These are phyloP conservation scores for Colletotrichum sp. DNA, from an alignment of 2,329 filamentous ascomycete species.

Conservation along the genomic window DNA sequence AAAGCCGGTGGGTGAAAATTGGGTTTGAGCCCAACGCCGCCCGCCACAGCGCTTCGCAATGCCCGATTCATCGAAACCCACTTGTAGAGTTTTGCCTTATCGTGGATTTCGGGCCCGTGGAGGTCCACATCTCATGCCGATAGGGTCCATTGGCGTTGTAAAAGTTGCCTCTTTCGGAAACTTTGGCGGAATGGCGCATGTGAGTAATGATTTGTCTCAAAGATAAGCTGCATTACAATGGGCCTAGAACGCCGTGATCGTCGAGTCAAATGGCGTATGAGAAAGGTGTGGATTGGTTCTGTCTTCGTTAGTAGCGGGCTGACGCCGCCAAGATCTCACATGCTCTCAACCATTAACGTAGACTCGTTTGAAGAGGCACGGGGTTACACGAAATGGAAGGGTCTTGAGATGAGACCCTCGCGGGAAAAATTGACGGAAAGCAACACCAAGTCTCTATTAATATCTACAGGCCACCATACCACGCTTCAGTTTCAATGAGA, in stretches of 20 bases:
- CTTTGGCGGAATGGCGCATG: not conserved
- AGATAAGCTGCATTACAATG: not conserved
- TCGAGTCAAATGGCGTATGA: not conserved
- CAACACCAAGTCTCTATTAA: not conserved
- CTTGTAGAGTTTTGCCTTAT: not conserved
- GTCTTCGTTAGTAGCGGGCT: not conserved
- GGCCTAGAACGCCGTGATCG: not conserved
- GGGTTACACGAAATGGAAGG: not conserved
- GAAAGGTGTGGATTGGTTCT: not conserved
- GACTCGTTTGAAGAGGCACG: not conserved
- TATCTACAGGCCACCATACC: not conserved
- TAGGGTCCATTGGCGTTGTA: not conserved
- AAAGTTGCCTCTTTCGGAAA: not conserved
- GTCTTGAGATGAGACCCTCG: not conserved
- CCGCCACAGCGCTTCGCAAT: not conserved
- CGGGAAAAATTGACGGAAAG: not conserved
- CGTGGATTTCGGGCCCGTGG: not conserved
- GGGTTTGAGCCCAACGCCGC: not conserved
- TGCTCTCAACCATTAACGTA: not conserved
- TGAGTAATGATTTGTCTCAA: not conserved
- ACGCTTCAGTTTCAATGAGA: not conserved
- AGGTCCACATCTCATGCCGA: not conserved
- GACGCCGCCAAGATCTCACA: not conserved
- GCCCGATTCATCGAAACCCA: constrained; percentile 5
- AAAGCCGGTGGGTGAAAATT: not conserved